A percentile compares a stretch with the other conserved stretches of the same genome.
Evolutionary conservation across 768 basidiomycete genomes (phyloP).

Genomic region (Kwoniella newhampshirensis): DNA sequence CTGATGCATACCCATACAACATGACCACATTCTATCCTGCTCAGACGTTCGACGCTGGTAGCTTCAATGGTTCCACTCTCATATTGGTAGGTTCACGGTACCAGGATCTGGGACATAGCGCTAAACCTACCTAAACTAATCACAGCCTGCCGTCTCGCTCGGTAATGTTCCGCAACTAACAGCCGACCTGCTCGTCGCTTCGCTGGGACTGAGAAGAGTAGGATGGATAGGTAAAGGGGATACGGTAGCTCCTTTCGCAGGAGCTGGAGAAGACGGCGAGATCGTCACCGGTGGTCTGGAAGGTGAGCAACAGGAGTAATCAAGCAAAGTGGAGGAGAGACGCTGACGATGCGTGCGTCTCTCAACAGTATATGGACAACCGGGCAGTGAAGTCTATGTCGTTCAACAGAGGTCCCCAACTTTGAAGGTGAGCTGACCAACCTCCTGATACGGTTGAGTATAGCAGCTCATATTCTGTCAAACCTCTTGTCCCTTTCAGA

Average conservation of each 20-base stretch:
- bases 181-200: conserved; percentile 69
- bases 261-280: conserved; percentile 64
- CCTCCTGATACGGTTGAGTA: background rate
- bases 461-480: conserved; percentile 10
- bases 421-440: conserved; percentile 61
- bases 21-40: conserved; percentile 36
- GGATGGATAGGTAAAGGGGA: conserved; percentile 64
- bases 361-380: conserved; percentile 64
- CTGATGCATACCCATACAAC: background rate
- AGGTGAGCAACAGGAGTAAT: conserved; percentile 59
- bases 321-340: too few species aligned
- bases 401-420: conserved; percentile 78
- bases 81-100: conserved; percentile 22
- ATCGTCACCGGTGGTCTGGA: conserved; percentile 75
- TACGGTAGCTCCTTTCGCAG: conserved; percentile 69
- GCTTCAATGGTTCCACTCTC: conserved; percentile 8
- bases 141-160: conserved; percentile 19
- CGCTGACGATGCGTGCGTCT: conserved; percentile 3
- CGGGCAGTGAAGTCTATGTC: conserved; percentile 60
- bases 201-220: conserved; percentile 62
- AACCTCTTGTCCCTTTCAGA: conserved; percentile 54
- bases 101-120: background rate
- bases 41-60: background rate
- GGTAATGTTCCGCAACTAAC: conserved; percentile 61
- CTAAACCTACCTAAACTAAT: background rate